Evolutionary conservation across 2,329 filamentous ascomycete genomes (phyloP).

Genomic region (Epichloe baconii): DNA sequence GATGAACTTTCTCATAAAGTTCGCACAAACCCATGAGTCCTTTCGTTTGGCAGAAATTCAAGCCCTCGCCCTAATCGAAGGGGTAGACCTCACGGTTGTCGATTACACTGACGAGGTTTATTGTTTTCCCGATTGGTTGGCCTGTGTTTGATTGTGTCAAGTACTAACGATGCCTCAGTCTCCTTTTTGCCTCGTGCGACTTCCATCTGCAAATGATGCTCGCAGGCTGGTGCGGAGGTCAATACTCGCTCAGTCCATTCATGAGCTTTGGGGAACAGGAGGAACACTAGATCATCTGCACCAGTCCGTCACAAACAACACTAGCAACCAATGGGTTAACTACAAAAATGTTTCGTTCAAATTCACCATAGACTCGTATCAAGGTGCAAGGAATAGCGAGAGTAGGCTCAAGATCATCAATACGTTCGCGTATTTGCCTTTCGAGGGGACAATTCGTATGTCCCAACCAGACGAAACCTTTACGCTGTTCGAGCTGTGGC

Average conservation of each 20-base stretch:
- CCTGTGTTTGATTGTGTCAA: background rate
- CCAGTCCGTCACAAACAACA: slow-evolving; percentile 43
- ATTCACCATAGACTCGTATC: slow-evolving; percentile 74
- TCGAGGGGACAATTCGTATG: slow-evolving; percentile 69
- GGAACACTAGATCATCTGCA: slow-evolving; percentile 56
- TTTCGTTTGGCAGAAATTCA: slow-evolving; percentile 78
- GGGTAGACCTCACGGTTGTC: slow-evolving; percentile 57
- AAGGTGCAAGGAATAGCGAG: slow-evolving; percentile 50
- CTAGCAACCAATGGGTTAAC: slow-evolving; percentile 49
- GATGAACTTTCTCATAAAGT: slow-evolving; percentile 77
- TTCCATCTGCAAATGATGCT: slow-evolving; percentile 54
- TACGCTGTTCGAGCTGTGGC: slow-evolving; percentile 72
- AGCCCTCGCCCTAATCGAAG: slow-evolving; percentile 58
- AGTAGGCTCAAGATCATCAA: slow-evolving; percentile 68
- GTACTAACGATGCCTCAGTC: slow-evolving; percentile 40
- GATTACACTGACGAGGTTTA: slow-evolving; percentile 59
- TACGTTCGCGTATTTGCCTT: slow-evolving; percentile 63
- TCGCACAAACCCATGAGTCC: slow-evolving; percentile 80
- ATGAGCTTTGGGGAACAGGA: slow-evolving; percentile 78
- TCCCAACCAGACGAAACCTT: slow-evolving; percentile 61
- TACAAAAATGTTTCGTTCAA: slow-evolving; percentile 63
- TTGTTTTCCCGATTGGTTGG: background rate
- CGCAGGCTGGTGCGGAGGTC: slow-evolving; percentile 57
- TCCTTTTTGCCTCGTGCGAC: slow-evolving; percentile 67
- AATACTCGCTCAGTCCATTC: slow-evolving; percentile 70